Evolutionary conservation across 768 basidiomycete genomes (phyloP).

Genomic region (Tulasnella sp.): DNA sequence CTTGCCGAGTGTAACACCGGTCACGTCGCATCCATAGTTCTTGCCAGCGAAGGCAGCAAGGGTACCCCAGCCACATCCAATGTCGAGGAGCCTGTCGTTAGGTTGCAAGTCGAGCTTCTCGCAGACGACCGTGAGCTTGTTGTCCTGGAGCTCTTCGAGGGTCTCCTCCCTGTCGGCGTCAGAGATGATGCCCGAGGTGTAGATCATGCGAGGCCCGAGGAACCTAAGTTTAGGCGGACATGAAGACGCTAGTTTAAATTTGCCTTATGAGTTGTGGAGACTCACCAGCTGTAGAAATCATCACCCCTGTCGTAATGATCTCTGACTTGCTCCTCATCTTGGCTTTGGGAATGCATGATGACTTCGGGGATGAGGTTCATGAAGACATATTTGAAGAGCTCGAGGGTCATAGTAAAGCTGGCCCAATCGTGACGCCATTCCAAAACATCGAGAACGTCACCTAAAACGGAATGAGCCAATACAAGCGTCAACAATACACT

Average conservation of each 20-base stretch:
- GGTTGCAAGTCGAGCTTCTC: constrained; percentile 84
- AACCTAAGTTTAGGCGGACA: constrained; percentile 43
- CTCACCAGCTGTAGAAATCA: constrained; percentile 86
- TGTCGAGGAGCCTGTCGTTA: constrained; percentile 75
- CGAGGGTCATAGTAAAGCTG: constrained; percentile 77
- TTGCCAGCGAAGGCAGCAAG: constrained; percentile 90
- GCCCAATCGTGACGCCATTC: constrained; percentile 96
- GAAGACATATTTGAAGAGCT: constrained; percentile 91
- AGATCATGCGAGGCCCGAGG: constrained; percentile 92
- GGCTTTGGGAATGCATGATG: constrained; percentile 74
- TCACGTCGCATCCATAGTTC: constrained; percentile 93
- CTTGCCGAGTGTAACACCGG: constrained; percentile 84
- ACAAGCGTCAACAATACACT: background rate
- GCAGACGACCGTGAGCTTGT: constrained; percentile 93
- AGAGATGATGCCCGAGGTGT: constrained; percentile 83
- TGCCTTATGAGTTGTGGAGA: background rate
- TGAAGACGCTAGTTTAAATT: no score
- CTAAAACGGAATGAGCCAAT: constrained; percentile 31
- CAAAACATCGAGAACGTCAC: constrained; percentile 85
- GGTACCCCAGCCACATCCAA: constrained; percentile 93
- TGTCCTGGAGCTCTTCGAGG: constrained; percentile 92
- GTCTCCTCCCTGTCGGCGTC: constrained; percentile 64
- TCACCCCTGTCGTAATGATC: constrained; percentile 96
- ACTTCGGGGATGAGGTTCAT: constrained; percentile 85
- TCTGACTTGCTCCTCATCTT: constrained; percentile 93